Conservation (phyloP, 1,284 basidiomycete genomes). For the Rugosomyces carneus region DNA sequence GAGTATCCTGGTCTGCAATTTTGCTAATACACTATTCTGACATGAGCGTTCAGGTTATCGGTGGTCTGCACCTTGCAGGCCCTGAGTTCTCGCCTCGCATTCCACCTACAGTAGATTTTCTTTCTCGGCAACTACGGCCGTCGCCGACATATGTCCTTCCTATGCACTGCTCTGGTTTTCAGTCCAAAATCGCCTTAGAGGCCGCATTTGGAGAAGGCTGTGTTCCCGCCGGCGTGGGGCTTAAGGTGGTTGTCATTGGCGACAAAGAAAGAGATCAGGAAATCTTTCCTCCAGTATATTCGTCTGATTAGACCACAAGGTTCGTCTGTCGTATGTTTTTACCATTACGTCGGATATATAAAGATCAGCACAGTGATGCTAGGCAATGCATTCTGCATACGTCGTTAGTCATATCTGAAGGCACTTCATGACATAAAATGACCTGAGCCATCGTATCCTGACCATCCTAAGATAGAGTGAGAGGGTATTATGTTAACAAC, state of each 20-base stretch:
- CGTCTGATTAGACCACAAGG: not conserved
- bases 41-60: slow-evolving; percentile 63
- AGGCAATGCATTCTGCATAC: too few relatives aligned
- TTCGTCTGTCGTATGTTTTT: too few relatives aligned
- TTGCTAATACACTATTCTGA: too few relatives aligned
- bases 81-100: slow-evolving; percentile 59
- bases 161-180: slow-evolving; percentile 80
- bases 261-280: slow-evolving; percentile 30
- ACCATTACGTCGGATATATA: too few relatives aligned
- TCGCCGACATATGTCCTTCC: slow-evolving; percentile 68
- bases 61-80: slow-evolving; percentile 74
- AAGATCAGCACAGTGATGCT: too few relatives aligned
- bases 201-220: slow-evolving; percentile 64
- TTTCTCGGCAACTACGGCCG: slow-evolving; percentile 53
- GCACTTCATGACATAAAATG: too few relatives aligned
- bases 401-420: too few relatives aligned
- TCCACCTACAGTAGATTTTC: slow-evolving; percentile 63
- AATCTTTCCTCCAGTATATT: slow-evolving; percentile 24
- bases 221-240: slow-evolving; percentile 71
- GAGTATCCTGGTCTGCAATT: not conserved
- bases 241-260: slow-evolving; percentile 50
- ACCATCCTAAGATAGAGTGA: not conserved
- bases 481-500: slow-evolving; percentile 5
- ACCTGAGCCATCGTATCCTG: not conserved
- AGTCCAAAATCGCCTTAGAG: slow-evolving; percentile 62